Conservation (phyloP, 768 basidiomycete genomes). For the Cystobasidium tubakii region DNA sequence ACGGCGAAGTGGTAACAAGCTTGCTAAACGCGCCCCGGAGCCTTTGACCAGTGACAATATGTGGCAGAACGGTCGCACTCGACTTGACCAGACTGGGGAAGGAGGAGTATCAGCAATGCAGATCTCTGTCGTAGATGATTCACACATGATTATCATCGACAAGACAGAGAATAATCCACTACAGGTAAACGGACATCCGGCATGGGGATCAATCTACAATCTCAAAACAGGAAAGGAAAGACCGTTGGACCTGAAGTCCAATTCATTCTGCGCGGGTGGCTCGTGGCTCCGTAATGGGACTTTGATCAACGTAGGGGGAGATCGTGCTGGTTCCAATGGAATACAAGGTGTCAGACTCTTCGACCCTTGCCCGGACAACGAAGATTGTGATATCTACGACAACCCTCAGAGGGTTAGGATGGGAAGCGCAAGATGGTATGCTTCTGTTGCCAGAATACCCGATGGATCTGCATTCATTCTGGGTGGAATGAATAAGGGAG, state of each 20-base stretch:
- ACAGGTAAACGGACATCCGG: slow-evolving; percentile 17
- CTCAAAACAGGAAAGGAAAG: slow-evolving; percentile 35
- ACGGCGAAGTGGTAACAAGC: slow-evolving; percentile 50
- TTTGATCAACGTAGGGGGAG: slow-evolving; percentile 45
- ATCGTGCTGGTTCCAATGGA: slow-evolving; percentile 55
- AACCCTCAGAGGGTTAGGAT: slow-evolving; percentile 69
- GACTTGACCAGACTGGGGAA: slow-evolving; percentile 40
- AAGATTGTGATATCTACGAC: slow-evolving; percentile 64
- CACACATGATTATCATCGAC: slow-evolving; percentile 38
- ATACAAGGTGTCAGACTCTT: slow-evolving; percentile 71
- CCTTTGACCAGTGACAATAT: neutral
- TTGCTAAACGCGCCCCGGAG: neutral
- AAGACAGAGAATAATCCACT: slow-evolving; percentile 43
- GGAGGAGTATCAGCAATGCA: slow-evolving; percentile 61
- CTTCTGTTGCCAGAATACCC: slow-evolving; percentile 53
- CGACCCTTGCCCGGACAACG: slow-evolving; percentile 67
- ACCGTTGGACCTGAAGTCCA: slow-evolving; percentile 69
- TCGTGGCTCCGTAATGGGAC: slow-evolving; percentile 47
- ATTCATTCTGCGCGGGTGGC: slow-evolving; percentile 51
- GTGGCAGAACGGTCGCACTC: neutral
- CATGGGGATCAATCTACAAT: slow-evolving; percentile 41
- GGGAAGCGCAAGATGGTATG: slow-evolving; percentile 58
- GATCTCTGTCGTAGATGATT: slow-evolving; percentile 24
- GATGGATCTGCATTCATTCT: slow-evolving; percentile 75
- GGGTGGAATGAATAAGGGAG: slow-evolving; percentile 56